Base-by-base conservation (phyloP, 2,329 filamentous ascomycete species). In the Albifimbria verrucaria region DNA sequence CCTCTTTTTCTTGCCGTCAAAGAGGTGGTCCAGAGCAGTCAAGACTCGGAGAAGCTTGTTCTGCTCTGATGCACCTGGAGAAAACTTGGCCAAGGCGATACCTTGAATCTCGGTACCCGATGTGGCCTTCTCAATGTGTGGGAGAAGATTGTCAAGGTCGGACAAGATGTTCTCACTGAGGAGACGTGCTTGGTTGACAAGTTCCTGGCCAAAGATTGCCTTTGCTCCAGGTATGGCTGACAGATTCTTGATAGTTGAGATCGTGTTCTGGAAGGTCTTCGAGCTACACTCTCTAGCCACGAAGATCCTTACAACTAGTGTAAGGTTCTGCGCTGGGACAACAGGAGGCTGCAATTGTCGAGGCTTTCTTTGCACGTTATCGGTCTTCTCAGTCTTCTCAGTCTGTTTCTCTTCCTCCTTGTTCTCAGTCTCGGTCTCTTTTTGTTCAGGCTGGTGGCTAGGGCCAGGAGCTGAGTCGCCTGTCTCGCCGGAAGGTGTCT, bases 181-280 rank as follows among this genome's bases (percentile, higher is more conserved):
- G 48, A 85, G 77, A 63, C 93, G 89, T 48, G 94, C 92, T 71
- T 97, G 93, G 48, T 83, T 82, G 54, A 96, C 90, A 49, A 99
- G 81, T 72, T 99, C 93, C 60, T 89, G 87, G n/a, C 94, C 94
- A 68, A 99, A 97, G 11, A 91, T 81, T 50, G 89, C 83, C 72
- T 95, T 94, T 18, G 93, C 92, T 12, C 89, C 91, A 17, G 93
- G 92, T 55, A 99, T 94, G 39, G 90, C 87, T 5, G 92, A 97
- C 43, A 99, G 81, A 65, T 97, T 97, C 75, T 96, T 97, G 77
- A 99, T 96, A n/a, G 95, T 95, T 17, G 93, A 94, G 51, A 99
- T 82, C 1, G 94, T 97, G 70, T 97, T 95, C 67, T 94, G 90
- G 80, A 99, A 99, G 0, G 94, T 97, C 77, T 96, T 97, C 57